These are phyloP conservation scores for Talaromyces borbonicus DNA, from an alignment of 495 filamentous ascomycete genomes.

Conservation along the genomic window DNA sequence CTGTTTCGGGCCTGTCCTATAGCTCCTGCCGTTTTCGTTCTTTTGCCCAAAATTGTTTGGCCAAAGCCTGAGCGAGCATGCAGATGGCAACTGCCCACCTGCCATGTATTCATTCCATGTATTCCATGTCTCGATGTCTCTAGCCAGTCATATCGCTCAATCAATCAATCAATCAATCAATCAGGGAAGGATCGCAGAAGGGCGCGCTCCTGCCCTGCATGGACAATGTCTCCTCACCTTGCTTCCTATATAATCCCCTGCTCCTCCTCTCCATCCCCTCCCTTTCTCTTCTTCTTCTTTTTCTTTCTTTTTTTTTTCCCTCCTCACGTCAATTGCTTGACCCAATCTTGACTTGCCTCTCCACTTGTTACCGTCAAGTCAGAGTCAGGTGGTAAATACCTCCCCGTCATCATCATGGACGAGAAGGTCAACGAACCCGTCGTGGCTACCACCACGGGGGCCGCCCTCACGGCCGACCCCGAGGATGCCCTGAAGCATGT, in stretches of 20 bases:
- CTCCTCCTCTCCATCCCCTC: not conserved
- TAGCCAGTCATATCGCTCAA: no score
- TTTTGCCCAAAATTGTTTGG: no score
- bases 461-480: conserved; percentile 31
- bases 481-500: conserved; percentile 33
- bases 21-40: conserved; percentile 1
- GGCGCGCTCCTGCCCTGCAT: not conserved
- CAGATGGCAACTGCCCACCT: no score
- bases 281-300: not conserved
- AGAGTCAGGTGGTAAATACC: no score
- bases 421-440: conserved; percentile 18
- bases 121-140: no score
- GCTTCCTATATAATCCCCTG: not conserved
- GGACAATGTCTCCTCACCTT: not conserved
- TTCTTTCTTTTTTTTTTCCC: conserved; percentile 30
- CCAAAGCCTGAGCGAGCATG: no score
- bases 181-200: no score
- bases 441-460: conserved; percentile 17
- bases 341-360: not conserved
- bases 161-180: no score
- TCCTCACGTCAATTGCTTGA: conserved; percentile 15
- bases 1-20: no score
- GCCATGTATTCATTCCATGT: no score
- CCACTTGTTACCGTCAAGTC: not conserved
- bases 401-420: conserved; percentile 8